These are phyloP conservation scores for Aphanomyces astaci DNA, from an alignment of 352 stramenopile species.

Conservation along the genomic window DNA sequence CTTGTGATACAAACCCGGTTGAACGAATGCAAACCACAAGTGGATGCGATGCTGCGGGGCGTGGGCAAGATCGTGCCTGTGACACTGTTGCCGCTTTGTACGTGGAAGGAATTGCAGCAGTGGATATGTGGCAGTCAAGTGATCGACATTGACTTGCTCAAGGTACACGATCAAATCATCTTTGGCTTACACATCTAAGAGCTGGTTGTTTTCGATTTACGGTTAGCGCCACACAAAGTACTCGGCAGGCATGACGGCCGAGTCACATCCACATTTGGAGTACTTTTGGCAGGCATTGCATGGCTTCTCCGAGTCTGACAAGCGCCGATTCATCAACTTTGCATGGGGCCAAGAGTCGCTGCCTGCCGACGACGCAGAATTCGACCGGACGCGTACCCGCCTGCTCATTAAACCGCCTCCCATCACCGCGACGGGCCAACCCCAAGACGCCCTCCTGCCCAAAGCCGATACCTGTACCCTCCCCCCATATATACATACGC, in stretches of 20 bases:
- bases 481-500: no score
- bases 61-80: conserved; percentile 62
- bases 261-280: conserved; percentile 60
- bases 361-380: conserved; percentile 67
- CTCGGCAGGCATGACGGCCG: conserved; percentile 62
- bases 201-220: no score
- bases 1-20: conserved; percentile 52
- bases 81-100: conserved; percentile 60
- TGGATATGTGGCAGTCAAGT: conserved; percentile 71
- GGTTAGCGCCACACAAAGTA: conserved; percentile 65
- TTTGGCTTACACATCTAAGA: no score
- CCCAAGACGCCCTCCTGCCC: conserved; percentile 53
- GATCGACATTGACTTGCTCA: conserved; percentile 64
- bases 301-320: conserved; percentile 62
- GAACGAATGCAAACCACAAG: conserved; percentile 65
- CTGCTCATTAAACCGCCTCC: conserved; percentile 62
- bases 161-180: conserved; percentile 30
- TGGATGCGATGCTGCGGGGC: conserved; percentile 62
- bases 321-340: conserved; percentile 78
- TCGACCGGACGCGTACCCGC: conserved; percentile 64
- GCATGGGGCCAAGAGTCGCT: conserved; percentile 76
- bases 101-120: conserved; percentile 71
- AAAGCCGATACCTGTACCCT: conserved; percentile 75
- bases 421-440: conserved; percentile 19
- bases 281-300: conserved; percentile 67